Conservation (phyloP, 352 stramenopile species). For the Globisporangium abappressorium region DNA sequence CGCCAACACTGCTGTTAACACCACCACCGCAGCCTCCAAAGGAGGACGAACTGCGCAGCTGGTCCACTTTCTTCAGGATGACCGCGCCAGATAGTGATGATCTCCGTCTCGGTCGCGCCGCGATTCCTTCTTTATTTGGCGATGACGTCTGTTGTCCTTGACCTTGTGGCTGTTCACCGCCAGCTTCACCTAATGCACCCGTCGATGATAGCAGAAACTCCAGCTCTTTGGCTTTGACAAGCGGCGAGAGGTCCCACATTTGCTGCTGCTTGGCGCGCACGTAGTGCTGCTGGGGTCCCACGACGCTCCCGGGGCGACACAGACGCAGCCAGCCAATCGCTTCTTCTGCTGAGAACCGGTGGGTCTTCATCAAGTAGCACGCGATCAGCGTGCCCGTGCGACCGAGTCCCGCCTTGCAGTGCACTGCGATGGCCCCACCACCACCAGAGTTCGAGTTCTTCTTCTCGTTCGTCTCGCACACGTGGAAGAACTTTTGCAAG, state of each 20-base stretch:
- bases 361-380: slow-evolving; percentile 94
- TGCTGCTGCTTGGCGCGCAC: slow-evolving; percentile 64
- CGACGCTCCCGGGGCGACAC: slow-evolving; percentile 90
- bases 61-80: slow-evolving; percentile 18
- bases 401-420: slow-evolving; percentile 96
- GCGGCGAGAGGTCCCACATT: slow-evolving; percentile 7
- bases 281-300: slow-evolving; percentile 94
- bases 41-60: slow-evolving; percentile 6
- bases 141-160: background rate
- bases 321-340: slow-evolving; percentile 92
- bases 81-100: slow-evolving; percentile 10
- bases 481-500: slow-evolving; percentile 62
- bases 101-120: background rate
- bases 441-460: background rate
- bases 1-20: background rate
- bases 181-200: background rate
- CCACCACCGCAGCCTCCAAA: background rate
- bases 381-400: slow-evolving; percentile 94
- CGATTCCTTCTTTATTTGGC: slow-evolving; percentile 12
- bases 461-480: slow-evolving; percentile 40
- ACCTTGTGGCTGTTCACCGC: background rate
- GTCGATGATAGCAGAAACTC: background rate
- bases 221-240: background rate
- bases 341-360: slow-evolving; percentile 88
- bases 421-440: slow-evolving; percentile 86